Conservation (phyloP, 305 asterid genomes). For the Lippia alba region DNA sequence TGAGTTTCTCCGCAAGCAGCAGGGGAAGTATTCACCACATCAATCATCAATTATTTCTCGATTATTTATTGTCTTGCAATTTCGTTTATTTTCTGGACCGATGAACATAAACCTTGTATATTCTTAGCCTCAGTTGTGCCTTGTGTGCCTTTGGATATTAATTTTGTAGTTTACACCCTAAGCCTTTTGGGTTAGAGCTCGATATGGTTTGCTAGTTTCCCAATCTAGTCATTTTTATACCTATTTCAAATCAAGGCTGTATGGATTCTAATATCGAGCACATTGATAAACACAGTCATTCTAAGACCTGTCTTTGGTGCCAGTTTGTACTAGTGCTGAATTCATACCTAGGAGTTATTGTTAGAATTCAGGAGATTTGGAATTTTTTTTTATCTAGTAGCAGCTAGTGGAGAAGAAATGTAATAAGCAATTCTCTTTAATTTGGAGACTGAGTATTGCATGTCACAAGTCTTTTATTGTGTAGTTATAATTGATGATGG, state of each 20-base stretch:
- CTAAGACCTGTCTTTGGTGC: constrained; percentile 14
- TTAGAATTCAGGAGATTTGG: constrained; percentile 15
- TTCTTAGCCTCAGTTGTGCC: constrained; percentile 1
- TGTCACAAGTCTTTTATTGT: constrained; percentile 19
- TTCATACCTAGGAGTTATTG: constrained; percentile 15
- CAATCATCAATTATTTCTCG: constrained; percentile 18
- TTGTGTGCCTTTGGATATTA: neutral
- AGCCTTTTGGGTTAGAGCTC: constrained; percentile 19
- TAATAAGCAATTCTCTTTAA: constrained; percentile 22
- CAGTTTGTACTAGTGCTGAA: constrained; percentile 13
- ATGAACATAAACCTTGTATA: neutral
- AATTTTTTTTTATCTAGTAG: constrained; percentile 1
- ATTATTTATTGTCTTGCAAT: constrained; percentile 9
- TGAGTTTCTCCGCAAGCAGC: constrained; percentile 24
- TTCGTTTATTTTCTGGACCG: constrained; percentile 16
- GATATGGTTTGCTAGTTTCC: constrained; percentile 6
- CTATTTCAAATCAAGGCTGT: neutral
- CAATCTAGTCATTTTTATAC: neutral
- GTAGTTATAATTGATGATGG: constrained; percentile 27
- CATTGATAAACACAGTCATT: constrained; percentile 1
- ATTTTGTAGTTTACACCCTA: neutral
- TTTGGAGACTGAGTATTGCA: constrained; percentile 18
- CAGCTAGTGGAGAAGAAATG: constrained; percentile 22
- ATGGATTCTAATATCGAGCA: constrained; percentile 14
- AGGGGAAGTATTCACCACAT: constrained; percentile 15